phyloP scores from a whole-genome alignment of 1,284 basidiomycete genomes.

The Pascua sp. region DNA sequence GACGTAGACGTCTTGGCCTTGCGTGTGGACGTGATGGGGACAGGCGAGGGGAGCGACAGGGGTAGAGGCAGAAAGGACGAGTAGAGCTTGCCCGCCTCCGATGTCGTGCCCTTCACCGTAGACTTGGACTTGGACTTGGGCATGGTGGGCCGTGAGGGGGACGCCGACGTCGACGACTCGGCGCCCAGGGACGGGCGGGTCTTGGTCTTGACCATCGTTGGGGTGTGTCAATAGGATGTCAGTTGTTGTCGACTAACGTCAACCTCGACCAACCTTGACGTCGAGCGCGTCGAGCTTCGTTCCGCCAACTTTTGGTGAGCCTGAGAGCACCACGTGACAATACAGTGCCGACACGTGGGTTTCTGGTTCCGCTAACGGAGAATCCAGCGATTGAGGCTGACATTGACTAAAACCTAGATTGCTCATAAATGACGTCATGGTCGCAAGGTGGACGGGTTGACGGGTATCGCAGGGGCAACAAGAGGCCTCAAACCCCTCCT shows the following conservation, averaged over 20 bases:
- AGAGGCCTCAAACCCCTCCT: too few species aligned
- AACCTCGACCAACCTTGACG: background rate
- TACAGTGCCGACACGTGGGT: too few species aligned
- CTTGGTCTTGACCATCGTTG: constrained; percentile 5
- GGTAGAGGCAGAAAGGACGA: constrained; percentile 36
- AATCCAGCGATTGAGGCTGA: too few species aligned
- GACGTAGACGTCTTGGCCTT: constrained; percentile 9
- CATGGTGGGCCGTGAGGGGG: too few species aligned
- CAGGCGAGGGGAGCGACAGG: constrained; percentile 23
- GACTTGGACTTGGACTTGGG: background rate
- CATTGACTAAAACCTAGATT: too few species aligned
- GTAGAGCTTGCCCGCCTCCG: constrained; percentile 22
- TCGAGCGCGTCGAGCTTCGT: background rate
- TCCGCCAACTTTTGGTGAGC: too few species aligned
- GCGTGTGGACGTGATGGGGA: constrained; percentile 21
- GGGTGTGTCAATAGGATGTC: background rate
- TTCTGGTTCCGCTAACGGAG: too few species aligned
- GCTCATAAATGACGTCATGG: too few species aligned
- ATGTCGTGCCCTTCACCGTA: background rate
- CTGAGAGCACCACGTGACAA: too few species aligned
- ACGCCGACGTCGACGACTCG: too few species aligned
- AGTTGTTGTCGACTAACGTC: background rate
- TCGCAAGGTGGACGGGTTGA: too few species aligned
- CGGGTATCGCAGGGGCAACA: too few species aligned
- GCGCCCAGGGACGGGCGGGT: background rate